Evolutionary conservation across 306 rosid genomes (phyloP).

Genomic region (Cyamopsis tetragonoloba): DNA sequence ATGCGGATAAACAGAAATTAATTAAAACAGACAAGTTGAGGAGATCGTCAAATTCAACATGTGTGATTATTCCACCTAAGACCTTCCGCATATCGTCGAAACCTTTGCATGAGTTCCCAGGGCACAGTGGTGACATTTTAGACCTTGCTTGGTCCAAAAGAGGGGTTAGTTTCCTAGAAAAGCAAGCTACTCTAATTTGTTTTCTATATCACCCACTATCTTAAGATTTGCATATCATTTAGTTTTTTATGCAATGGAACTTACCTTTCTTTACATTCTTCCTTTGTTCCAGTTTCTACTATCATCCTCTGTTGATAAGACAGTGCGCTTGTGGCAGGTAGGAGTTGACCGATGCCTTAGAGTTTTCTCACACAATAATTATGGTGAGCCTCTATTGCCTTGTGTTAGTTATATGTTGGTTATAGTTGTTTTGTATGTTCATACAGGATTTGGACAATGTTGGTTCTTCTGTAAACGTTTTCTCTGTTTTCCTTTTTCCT

Average conservation of each 20-base stretch:
- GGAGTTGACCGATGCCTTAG: conserved; percentile 58
- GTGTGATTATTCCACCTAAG: conserved; percentile 73
- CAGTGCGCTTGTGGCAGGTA: conserved; percentile 85
- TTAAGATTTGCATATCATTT: not conserved
- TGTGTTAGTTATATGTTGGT: not conserved
- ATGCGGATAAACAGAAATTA: conserved; percentile 43
- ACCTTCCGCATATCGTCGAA: conserved; percentile 53
- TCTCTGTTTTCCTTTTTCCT: not conserved
- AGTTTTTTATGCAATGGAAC: conserved; percentile 14
- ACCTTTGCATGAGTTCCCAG: conserved; percentile 74
- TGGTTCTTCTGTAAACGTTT: conserved; percentile 3
- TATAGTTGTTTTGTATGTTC: too few species aligned
- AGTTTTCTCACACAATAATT: conserved; percentile 69
- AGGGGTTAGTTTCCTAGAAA: conserved; percentile 55
- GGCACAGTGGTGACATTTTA: conserved; percentile 66
- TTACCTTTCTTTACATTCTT: not conserved
- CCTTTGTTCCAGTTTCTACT: conserved; percentile 59
- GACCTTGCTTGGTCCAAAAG: conserved; percentile 86
- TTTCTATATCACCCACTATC: not conserved
- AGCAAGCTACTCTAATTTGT: conserved; percentile 8
- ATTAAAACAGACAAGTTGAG: conserved; percentile 38
- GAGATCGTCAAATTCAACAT: conserved; percentile 58
- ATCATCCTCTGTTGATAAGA: conserved; percentile 81
- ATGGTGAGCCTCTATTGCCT: conserved; percentile 50
- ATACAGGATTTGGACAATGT: conserved; percentile 14